Base-by-base conservation (phyloP, 129 eudicot species). In the Escallonia rubra region DNA sequence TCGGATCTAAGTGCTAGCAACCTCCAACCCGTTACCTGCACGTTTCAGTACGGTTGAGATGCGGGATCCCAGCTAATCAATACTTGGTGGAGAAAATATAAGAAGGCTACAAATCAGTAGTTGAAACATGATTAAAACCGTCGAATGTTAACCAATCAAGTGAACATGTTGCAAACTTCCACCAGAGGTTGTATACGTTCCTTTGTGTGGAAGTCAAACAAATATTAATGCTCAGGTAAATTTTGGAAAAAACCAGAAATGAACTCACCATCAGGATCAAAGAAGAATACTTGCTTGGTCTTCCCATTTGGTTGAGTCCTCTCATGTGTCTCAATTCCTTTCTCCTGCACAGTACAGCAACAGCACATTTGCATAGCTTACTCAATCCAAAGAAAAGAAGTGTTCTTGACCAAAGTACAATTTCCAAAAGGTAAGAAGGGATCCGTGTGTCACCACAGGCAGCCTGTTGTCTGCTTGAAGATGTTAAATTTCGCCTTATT, bases 11-110 rank as follows among this genome's bases (percentile, higher is more conserved):
- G 68, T 70, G 80, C 90, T 84, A n/a, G 86, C 54, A 66, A 86
- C 92, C 82, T 93, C 98, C 84, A 93, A 80, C 14, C 98, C 98
- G 67, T 93, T 93, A 55, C 98, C 98, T 93, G 88, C 89, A 85
- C 41, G n/a, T 55, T 41, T 54, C 51, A 7, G 49, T 51, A 50
- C 5, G 41, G 6, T 3, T 10, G 16, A 52, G 23, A 42, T 12
- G 45, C 2, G 7, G 13, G 0, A 9, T 3, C 10, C 40, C 40
- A 4, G 39, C 5, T 4, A n/a, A 42, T 9, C 3, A 13, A 5
- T 6, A 38, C 34, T 43, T n/a, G 34, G 53, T n/a, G 15, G 3
- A 59, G 34, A 4, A 34, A 44, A 8, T 23, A 47, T 5, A 13
- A 14, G 10, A 49, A 14, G 48, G 57, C 49, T 6, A 5, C 10